Percentiles rank a stretch among this genome's conserved stretches.
Evolutionary conservation across 192 early-diverging fungal species (phyloP).

Genomic region (Umbelopsis vinacea): DNA sequence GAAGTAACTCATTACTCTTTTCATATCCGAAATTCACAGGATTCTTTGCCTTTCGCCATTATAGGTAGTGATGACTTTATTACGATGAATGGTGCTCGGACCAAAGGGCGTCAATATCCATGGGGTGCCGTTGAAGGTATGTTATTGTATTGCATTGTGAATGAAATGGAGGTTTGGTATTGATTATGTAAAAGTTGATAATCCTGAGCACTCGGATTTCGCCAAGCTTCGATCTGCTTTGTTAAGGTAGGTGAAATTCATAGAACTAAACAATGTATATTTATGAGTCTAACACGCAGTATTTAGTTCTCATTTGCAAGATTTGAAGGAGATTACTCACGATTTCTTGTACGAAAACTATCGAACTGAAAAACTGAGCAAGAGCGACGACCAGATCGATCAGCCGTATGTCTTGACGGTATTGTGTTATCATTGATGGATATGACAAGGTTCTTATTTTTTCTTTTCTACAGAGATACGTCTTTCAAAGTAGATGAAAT

Average conservation of each 20-base stretch:
- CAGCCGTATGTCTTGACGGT: slow-evolving; percentile 23
- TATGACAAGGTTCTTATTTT: not conserved
- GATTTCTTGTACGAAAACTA: slow-evolving; percentile 95
- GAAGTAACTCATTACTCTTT: not conserved
- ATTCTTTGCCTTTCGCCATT: slow-evolving; percentile 92
- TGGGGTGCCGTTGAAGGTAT: slow-evolving; percentile 92
- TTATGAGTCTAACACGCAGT: not conserved
- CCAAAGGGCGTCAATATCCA: slow-evolving; percentile 91
- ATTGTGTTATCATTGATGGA: not conserved
- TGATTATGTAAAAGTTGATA: slow-evolving; percentile 71
- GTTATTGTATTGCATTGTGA: not conserved
- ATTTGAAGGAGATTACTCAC: slow-evolving; percentile 97
- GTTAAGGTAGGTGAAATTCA: slow-evolving; percentile 66
- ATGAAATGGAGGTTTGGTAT: not conserved
- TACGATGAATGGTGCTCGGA: slow-evolving; percentile 82
- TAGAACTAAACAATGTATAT: not conserved
- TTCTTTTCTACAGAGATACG: slow-evolving; percentile 29
- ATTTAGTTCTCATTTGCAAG: slow-evolving; percentile 93
- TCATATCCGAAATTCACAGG: slow-evolving; percentile 4
- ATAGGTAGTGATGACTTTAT: slow-evolving; percentile 94
- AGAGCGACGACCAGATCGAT: slow-evolving; percentile 56
- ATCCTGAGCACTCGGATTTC: slow-evolving; percentile 97
- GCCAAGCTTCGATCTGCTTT: slow-evolving; percentile 89
- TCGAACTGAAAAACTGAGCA: slow-evolving; percentile 87
- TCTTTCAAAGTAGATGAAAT: slow-evolving; percentile 44